Conservation (phyloP, 345 rosid genomes). For the Eucalyptus regnans region DNA sequence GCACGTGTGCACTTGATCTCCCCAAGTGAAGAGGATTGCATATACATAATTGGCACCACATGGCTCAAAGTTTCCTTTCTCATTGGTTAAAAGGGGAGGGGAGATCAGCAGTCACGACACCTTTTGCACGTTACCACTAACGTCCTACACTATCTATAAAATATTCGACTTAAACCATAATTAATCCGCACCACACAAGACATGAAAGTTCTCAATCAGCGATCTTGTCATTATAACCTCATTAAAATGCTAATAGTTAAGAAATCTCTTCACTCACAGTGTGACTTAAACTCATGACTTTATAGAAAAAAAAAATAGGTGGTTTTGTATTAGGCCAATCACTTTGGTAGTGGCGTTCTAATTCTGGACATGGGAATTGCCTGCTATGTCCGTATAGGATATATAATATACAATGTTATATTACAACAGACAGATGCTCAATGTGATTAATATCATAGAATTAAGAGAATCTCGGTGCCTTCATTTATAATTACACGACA, state of each 20-base stretch:
- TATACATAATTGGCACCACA: accelerated
- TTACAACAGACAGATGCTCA: not conserved
- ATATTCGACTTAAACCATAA: not conserved
- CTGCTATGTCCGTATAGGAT: not conserved
- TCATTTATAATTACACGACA: not conserved
- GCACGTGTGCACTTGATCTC: not conserved
- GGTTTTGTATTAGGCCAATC: not conserved
- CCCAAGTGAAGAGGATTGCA: not conserved
- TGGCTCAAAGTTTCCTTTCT: not conserved
- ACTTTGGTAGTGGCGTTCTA: not conserved
- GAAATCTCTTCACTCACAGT: not conserved
- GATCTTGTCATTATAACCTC: not conserved
- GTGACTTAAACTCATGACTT: not conserved
- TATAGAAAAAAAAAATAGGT: not conserved
- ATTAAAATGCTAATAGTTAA: not conserved
- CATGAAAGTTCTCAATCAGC: not conserved
- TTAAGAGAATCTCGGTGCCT: not conserved
- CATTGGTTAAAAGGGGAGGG: not conserved
- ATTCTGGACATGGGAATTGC: not conserved
- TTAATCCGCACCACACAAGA: not conserved
- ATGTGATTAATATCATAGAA: not conserved
- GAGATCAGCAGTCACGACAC: not conserved
- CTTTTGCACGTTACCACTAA: not conserved
- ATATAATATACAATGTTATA: not conserved
- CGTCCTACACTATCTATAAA: not conserved